These are phyloP conservation scores for Torulaspora gathmanii DNA, from an alignment of 805 yeast genomes.

Conservation along the genomic window DNA sequence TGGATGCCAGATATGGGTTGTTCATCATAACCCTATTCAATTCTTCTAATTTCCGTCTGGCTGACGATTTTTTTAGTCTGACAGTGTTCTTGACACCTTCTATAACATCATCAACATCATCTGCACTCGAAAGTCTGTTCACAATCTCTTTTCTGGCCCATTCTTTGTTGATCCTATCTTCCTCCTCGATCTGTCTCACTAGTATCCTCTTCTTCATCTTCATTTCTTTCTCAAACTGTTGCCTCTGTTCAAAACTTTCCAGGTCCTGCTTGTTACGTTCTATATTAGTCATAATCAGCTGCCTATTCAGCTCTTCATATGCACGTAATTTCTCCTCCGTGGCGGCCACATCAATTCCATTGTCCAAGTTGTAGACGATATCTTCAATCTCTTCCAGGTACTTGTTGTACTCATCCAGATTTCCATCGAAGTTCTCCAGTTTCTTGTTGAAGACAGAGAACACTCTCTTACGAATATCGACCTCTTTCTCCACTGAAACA, in stretches of 20 bases:
- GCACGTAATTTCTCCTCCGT: constrained; percentile 63
- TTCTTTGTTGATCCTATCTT: constrained; percentile 49
- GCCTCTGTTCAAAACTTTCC: constrained; percentile 56
- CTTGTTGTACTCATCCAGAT: constrained; percentile 57
- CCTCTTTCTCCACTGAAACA: constrained; percentile 81
- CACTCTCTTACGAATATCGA: constrained; percentile 81
- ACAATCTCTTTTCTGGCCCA: constrained; percentile 54
- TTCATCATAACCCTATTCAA: constrained; percentile 37
- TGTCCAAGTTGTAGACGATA: constrained; percentile 68
- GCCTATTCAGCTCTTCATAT: constrained; percentile 69
- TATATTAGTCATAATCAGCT: constrained; percentile 71
- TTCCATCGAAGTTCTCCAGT: constrained; percentile 59
- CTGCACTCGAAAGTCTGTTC: constrained; percentile 45
- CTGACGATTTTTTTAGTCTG: constrained; percentile 55
- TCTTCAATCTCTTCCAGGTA: constrained; percentile 83
- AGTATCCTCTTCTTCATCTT: constrained; percentile 45
- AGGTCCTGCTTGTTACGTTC: constrained; percentile 67
- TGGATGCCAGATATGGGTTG: constrained; percentile 35
- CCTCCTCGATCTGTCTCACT: constrained; percentile 63
- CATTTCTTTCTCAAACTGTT: constrained; percentile 66
- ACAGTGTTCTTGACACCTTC: constrained; percentile 49
- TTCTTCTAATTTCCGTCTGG: constrained; percentile 50
- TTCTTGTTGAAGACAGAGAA: constrained; percentile 74
- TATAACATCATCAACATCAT: constrained; percentile 46
- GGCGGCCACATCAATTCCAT: constrained; percentile 61